Base-by-base conservation (phyloP, 768 basidiomycete genomes). In the Amanita inopinata region DNA sequence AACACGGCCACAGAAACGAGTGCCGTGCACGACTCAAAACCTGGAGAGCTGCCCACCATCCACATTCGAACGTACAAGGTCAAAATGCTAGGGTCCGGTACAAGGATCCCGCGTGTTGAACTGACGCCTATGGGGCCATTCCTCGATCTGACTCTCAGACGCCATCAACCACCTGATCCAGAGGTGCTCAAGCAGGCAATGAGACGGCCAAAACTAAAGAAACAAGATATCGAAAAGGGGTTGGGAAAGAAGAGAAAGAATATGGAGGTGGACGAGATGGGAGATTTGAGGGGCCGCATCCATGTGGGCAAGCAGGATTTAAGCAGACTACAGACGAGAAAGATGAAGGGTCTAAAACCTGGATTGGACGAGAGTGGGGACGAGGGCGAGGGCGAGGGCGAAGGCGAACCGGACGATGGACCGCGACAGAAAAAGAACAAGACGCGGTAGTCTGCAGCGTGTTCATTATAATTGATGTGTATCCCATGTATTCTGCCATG, bases 251-350 rank as follows among this genome's bases (percentile, higher is more conserved):
- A 86, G 72, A 76, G 72, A 62, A 93, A 91, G 77, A 99, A 99
- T 57, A 57, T 90, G 62, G 90, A 91, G 67, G 87, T 91, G 53
- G 94, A 99, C 67, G 90, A 88, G 61, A 96, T 98, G 94, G 96
- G 96, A 44, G 89, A 99, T 58, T 61, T 92, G 62, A 75, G 94
- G 53, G 96, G 93, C 33, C 72, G 79, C 46, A 76, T 99, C 20
- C 93, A 98, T 61, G 62, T 98, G 43, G 86, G 67, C 46, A 88
- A 78, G 60, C 94, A 99, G 67, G 89, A 98, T 63, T 59, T 99
- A 53, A 63, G 61, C 50, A 85, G 74, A 65, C 54, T 98, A 62
- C 91, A 96, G 71, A 81, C 81, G 45, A 74, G 91, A 56, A 96
- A 96, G 72, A 94, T 98, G 89, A 98, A 96, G 67, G 94, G 89